Evolutionary conservation across 2,329 filamentous ascomycete genomes (phyloP).

Genomic region (Aureobasidium sp.): DNA sequence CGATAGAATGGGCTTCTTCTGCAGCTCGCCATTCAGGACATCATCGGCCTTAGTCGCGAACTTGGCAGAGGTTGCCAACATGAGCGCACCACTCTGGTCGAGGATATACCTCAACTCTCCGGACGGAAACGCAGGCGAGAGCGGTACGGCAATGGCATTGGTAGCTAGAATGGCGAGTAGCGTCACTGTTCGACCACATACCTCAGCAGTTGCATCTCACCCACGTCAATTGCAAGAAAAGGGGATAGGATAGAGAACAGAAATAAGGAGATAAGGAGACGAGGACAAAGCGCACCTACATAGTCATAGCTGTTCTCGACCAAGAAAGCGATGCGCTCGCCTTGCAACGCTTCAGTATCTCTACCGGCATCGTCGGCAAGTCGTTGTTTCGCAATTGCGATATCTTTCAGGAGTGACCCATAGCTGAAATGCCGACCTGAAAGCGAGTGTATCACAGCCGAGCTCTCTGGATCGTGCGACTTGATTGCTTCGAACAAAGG

Average conservation of each 20-base stretch:
- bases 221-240: not conserved
- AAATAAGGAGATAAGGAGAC: not conserved
- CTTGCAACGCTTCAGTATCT: constrained; percentile 49
- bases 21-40: constrained; percentile 59
- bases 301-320: constrained; percentile 98
- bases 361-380: constrained; percentile 49
- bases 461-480: constrained; percentile 64
- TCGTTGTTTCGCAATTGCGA: constrained; percentile 61
- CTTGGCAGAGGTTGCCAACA: constrained; percentile 72
- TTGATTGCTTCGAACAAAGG: constrained; percentile 82
- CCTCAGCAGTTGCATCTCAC: not conserved
- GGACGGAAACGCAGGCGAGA: constrained; percentile 79
- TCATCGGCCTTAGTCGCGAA: constrained; percentile 68
- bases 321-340: constrained; percentile 81
- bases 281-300: constrained; percentile 60
- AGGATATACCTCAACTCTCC: constrained; percentile 86
- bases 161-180: constrained; percentile 78
- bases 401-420: constrained; percentile 74
- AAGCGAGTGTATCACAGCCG: constrained; percentile 68
- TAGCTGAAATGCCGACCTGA: constrained; percentile 78
- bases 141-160: constrained; percentile 80
- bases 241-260: not conserved
- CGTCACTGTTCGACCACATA: constrained; percentile 54
- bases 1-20: constrained; percentile 53
- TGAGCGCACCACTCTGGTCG: constrained; percentile 71